Conservation (phyloP, 2,329 filamentous ascomycete genomes). For the Xylaria polymorpha region DNA sequence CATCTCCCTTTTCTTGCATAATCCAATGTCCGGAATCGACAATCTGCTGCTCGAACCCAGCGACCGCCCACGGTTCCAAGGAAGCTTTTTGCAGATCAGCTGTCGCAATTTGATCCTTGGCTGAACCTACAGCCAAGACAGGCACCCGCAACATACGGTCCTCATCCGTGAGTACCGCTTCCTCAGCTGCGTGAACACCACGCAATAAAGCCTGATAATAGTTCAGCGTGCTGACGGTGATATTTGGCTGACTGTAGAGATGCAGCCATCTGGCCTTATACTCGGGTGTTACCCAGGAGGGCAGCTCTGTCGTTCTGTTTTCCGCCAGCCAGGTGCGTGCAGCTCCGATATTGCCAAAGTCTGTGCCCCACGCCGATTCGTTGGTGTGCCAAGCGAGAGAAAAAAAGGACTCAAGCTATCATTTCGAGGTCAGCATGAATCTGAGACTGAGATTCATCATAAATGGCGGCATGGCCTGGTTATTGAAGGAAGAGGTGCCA, state of each 20-base stretch:
- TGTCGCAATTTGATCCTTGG: constrained; percentile 7
- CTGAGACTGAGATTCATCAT: background rate
- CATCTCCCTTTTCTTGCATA: constrained; percentile 27
- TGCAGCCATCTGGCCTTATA: constrained; percentile 25
- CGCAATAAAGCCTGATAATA: constrained; percentile 23
- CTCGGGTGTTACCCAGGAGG: constrained; percentile 22
- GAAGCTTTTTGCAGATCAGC: background rate
- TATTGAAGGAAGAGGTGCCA: background rate
- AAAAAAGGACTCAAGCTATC: constrained; percentile 30
- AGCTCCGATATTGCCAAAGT: constrained; percentile 26
- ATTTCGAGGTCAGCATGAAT: background rate
- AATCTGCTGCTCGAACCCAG: constrained; percentile 15
- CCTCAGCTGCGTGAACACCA: constrained; percentile 21
- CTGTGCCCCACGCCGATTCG: constrained; percentile 16
- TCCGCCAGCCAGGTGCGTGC: constrained; percentile 29
- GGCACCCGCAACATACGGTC: constrained; percentile 20
- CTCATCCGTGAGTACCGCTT: constrained; percentile 14
- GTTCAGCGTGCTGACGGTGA: constrained; percentile 21
- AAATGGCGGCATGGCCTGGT: background rate
- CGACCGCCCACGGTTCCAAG: constrained; percentile 16
- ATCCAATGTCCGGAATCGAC: constrained; percentile 30
- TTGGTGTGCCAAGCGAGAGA: constrained; percentile 18
- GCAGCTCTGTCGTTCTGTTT: constrained; percentile 22
- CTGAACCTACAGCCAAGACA: constrained; percentile 1
- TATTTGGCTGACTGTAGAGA: constrained; percentile 16